Base-by-base conservation (phyloP, 2,329 filamentous ascomycete genomes). In the Claviceps quebecensis region DNA sequence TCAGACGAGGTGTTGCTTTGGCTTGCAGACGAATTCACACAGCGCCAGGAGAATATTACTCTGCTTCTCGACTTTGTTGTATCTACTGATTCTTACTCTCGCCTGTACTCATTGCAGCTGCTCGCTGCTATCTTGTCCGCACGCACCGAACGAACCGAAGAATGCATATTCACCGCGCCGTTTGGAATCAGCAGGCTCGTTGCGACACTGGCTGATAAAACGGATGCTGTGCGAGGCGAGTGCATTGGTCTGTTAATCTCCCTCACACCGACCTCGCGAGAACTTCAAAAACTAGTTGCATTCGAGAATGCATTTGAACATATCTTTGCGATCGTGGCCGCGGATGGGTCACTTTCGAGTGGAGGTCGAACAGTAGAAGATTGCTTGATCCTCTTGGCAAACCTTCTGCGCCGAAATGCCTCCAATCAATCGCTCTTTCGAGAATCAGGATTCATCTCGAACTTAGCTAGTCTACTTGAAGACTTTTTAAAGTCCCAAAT, bases 21-120 rank as follows among this genome's bases (percentile, higher is more conserved):
- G 89, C 76, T 98, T 53, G 93, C 93, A 50, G 93, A 98, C 69
- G 91, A 97, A 67, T 98, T 98, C 65, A 96, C 93, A 37, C 90
- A 95, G 74, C 83, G 87, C 56, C 90, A 96, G 78, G 91, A 97
- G 69, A 97, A 98, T 66, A 91, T 96, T 55, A 91, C 87, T 2
- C 74, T 93, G 16, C 78, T 98, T 23, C 79, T 98, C 54, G 86
- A 93, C 63, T 86, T 98, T 52, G 77, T 98, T 57, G 91, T 96
- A 58, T 81, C 84, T 14, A 76, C 75, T 57, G 90, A 96, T 61
- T 95, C 95, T 62, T 95, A 94, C 67, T 86, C 88, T 22, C 84
- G 91, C 23, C 77, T 97, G 1, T 97, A 97, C 68, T 86, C 87
- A 4, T 72, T 98, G 29, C 89, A 97, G 68, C 76, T 98, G 41